A percentile compares a stretch with the other conserved stretches of the same genome.
Evolutionary conservation across 345 rosid genomes (phyloP).

Genomic region (Eucalyptus cladocalyx): DNA sequence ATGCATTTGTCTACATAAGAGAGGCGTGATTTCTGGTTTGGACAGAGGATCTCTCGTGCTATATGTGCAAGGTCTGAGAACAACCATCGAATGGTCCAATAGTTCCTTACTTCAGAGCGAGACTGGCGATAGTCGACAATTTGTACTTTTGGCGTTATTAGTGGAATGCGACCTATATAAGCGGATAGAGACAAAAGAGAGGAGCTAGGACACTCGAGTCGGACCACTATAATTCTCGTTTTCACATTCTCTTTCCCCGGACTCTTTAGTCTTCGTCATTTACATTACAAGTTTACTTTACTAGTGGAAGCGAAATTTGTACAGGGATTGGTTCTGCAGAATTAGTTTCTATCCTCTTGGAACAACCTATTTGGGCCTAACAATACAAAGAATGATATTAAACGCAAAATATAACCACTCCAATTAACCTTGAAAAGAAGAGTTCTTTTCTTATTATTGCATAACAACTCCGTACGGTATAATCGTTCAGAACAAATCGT

Average conservation of each 20-base stretch:
- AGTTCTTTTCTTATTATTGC: not conserved
- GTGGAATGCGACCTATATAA: not conserved
- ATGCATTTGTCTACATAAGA: not conserved
- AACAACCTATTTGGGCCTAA: not conserved
- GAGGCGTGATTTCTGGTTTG: not conserved
- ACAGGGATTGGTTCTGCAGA: not conserved
- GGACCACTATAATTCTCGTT: not conserved
- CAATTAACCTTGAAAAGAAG: not conserved
- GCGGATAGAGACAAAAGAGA: not conserved
- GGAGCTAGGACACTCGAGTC: not conserved
- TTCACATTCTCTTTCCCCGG: not conserved
- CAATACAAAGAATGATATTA: not conserved
- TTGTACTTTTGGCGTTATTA: not conserved
- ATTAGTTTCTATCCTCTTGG: not conserved
- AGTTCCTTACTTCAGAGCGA: not conserved
- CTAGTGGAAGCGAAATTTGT: not conserved
- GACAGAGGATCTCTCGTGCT: not conserved
- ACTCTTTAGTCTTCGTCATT: not conserved
- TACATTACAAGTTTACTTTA: not conserved
- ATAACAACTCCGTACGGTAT: not conserved
- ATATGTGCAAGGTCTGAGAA: not conserved
- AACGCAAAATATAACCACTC: not conserved
- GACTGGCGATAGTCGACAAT: not conserved
- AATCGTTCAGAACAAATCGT: accelerated
- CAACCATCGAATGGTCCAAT: not conserved